Evolutionary conservation across 202 grass and related monocot genomes (phyloP), one percentile per base, ranked within the genome.

Genomic region (Carex arenaria): DNA sequence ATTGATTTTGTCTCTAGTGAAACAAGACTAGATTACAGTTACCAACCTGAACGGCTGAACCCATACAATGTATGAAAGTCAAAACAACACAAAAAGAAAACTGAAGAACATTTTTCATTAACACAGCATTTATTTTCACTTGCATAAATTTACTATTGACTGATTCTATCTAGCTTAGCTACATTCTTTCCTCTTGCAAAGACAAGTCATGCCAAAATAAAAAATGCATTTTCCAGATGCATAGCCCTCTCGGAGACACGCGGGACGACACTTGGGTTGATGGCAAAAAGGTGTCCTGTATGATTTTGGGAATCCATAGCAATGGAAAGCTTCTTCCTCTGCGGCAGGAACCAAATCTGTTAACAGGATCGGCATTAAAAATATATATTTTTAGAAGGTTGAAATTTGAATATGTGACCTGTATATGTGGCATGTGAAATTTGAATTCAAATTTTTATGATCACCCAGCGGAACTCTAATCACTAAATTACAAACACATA

Each of bases 101-200:
- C 28, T 17, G 11, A 65, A 34, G 22, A 65, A 4, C 63, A 65
- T 26, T 13, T 15, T 15, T 26, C 26, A 32, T 32, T 65, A 65
- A 30, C 63, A 2, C 19, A 61, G 7, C 59, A 23, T 61, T 65
- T 65, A 65, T 65, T 65, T 12, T 65, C 12, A 4, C 9, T 64
- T 31, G 5, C 1, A 65, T 15, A 5, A 34, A 34, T 7, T 4
- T 65, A 15, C 12, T 64, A 17, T 40, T 68, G 7, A 17, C 4
- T 32, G 1, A 6, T 67, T 36, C 32, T 40, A 40, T 36, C 65
- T 68, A 68, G 6, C 32, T 68, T 68, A 68, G 6, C 32, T 68
- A 68, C 65, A 68, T 40, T 68, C 65, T 38, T 68, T 68, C 65
- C 65, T 68, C 32, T 68, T 68, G 15, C 65, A 40, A 68, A 68